Percentiles rank a stretch among this genome's conserved stretches.
phyloP scores from a whole-genome alignment of 1,284 basidiomycete genomes.

The Cerioporus squamosus region DNA sequence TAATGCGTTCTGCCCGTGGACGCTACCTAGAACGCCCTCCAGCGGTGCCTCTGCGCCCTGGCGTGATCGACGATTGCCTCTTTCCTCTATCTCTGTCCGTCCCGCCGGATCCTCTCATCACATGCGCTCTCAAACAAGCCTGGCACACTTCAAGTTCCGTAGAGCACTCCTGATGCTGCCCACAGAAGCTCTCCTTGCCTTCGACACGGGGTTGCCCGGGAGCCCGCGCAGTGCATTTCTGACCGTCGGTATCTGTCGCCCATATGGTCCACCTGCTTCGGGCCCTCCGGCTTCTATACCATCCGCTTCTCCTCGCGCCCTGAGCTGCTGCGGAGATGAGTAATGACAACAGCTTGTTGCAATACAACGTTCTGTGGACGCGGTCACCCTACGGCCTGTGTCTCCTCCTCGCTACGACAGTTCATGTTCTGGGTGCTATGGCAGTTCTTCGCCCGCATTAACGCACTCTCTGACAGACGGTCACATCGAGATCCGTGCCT shows the following conservation, averaged over 20 bases:
- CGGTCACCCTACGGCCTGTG: conserved; percentile 2
- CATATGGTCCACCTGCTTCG: conserved; percentile 39
- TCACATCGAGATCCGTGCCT: background rate
- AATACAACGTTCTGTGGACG: conserved; percentile 9
- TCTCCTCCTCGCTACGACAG: conserved; percentile 12
- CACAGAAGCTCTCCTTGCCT: conserved; percentile 25
- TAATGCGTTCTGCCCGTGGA: conserved; percentile 21
- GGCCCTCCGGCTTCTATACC: conserved; percentile 38
- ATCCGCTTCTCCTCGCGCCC: conserved; percentile 21
- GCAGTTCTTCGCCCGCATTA: background rate
- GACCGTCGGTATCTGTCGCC: conserved; percentile 37
- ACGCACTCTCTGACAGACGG: background rate
- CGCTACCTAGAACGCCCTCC: conserved; percentile 8
- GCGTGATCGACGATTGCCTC: conserved; percentile 28
- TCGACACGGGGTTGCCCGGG: conserved; percentile 29
- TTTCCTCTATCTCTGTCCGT: conserved; percentile 18
- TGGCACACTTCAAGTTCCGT: conserved; percentile 23
- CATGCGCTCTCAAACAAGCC: conserved; percentile 26
- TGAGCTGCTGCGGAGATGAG: conserved; percentile 31
- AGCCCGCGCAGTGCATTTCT: conserved; percentile 26
- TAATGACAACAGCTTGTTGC: conserved; percentile 20
- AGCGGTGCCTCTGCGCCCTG: conserved; percentile 17
- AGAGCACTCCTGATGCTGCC: conserved; percentile 28
- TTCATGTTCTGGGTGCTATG: background rate
- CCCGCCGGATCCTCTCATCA: conserved; percentile 21